phyloP scores from a whole-genome alignment of 78 protist genomes.

The Anaeramoeba flamelloides region DNA sequence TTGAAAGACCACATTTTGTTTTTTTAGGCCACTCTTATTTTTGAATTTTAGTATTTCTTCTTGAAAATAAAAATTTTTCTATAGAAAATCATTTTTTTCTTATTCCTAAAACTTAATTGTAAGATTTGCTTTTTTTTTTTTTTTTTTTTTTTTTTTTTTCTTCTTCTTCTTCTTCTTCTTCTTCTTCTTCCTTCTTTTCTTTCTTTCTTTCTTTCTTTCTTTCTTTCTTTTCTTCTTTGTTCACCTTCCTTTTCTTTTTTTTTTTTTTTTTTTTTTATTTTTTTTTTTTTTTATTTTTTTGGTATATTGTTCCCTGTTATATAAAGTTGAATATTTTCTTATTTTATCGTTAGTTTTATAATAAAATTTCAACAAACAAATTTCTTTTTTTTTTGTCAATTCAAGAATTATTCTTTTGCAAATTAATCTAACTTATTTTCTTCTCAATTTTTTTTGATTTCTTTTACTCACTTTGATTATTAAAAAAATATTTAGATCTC shows the following conservation, averaged over 20 bases:
- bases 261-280: not conserved
- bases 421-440: not conserved
- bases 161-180: conserved; percentile 7
- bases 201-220: no score
- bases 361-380: not conserved
- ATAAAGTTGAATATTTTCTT: not conserved
- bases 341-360: not conserved
- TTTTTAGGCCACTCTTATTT: no score
- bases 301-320: not conserved
- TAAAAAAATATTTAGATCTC: no score
- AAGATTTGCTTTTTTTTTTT: no score
- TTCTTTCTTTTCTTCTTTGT: no score
- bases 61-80: no score
- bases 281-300: conserved; percentile 2
- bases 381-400: not conserved
- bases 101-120: no score
- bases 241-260: not conserved
- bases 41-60: no score
- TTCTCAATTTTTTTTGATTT: conserved; percentile 2
- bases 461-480: not conserved
- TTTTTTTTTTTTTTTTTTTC: conserved; percentile 5
- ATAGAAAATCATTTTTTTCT: no score
- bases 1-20: no score
- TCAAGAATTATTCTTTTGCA: not conserved
- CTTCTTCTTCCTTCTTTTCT: conserved; percentile 5